These are phyloP conservation scores for Xylaria sp. DNA, from an alignment of 2,329 filamentous ascomycete genomes.

Conservation along the genomic window DNA sequence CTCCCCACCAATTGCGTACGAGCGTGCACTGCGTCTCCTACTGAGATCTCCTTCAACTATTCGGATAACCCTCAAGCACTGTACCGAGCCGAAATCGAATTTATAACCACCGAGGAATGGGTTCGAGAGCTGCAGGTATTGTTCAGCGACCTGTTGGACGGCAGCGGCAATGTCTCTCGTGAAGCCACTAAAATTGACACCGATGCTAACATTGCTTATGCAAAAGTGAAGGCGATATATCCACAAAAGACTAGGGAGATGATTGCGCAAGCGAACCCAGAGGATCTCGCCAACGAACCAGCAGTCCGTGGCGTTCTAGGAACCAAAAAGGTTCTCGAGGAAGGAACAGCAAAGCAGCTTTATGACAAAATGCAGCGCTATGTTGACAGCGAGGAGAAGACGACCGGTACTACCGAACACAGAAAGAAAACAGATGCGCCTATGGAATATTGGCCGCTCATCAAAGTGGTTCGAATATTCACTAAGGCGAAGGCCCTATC, in stretches of 20 bases:
- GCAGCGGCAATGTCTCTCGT: slow-evolving; percentile 32
- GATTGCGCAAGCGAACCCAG: slow-evolving; percentile 31
- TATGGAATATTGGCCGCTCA: slow-evolving; percentile 45
- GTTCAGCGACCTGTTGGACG: slow-evolving; percentile 33
- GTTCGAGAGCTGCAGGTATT: slow-evolving; percentile 33
- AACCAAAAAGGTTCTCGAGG: slow-evolving; percentile 32
- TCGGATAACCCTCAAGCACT: slow-evolving; percentile 34
- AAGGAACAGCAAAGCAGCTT: slow-evolving; percentile 29
- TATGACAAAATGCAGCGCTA: slow-evolving; percentile 37
- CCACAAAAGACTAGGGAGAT: slow-evolving; percentile 38
- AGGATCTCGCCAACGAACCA: slow-evolving; percentile 31
- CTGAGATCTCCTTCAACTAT: slow-evolving; percentile 39
- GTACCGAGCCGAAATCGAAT: slow-evolving; percentile 40
- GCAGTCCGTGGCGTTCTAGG: slow-evolving; percentile 36
- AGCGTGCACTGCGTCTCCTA: slow-evolving; percentile 38
- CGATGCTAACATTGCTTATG: slow-evolving; percentile 38
- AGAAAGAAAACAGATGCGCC: slow-evolving; percentile 13
- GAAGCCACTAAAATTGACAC: slow-evolving; percentile 32
- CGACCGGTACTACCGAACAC: slow-evolving; percentile 15
- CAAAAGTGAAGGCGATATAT: slow-evolving; percentile 40
- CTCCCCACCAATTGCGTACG: slow-evolving; percentile 37
- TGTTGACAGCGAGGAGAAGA: slow-evolving; percentile 41
- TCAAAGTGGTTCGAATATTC: slow-evolving; percentile 55
- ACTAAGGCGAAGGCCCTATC: slow-evolving; percentile 43
- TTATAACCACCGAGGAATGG: slow-evolving; percentile 37